These are phyloP conservation scores for Chlorencoelia australis DNA, from an alignment of 2,329 filamentous ascomycete species.

Conservation along the genomic window DNA sequence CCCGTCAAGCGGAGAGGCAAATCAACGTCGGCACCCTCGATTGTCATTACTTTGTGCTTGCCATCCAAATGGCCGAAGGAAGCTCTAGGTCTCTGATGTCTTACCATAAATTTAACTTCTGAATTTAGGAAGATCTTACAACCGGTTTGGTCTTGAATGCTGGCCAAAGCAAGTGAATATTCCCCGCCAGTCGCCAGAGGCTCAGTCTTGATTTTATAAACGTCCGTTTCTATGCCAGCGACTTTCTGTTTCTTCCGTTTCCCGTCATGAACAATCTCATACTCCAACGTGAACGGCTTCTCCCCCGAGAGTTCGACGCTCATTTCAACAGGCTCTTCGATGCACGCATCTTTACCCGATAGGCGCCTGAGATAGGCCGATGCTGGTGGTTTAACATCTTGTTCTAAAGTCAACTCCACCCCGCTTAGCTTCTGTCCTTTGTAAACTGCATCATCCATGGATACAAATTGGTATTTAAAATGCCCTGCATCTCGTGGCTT, in stretches of 20 bases:
- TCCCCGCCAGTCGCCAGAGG: constrained; percentile 73
- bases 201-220: constrained; percentile 65
- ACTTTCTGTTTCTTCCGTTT: constrained; percentile 64
- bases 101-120: constrained; percentile 74
- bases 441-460: constrained; percentile 78
- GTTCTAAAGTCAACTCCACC: constrained; percentile 58
- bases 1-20: constrained; percentile 81
- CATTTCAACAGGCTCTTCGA: constrained; percentile 69
- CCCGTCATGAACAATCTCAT: constrained; percentile 84
- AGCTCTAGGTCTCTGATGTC: constrained; percentile 77
- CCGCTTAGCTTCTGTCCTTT: constrained; percentile 51
- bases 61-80: constrained; percentile 81
- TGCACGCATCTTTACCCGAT: constrained; percentile 56
- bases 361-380: constrained; percentile 59
- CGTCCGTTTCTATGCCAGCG: constrained; percentile 49
- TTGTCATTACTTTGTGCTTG: constrained; percentile 60
- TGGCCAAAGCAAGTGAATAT: constrained; percentile 77
- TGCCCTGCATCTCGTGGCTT: constrained; percentile 71
- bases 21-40: constrained; percentile 64
- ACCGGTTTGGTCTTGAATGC: constrained; percentile 73
- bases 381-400: constrained; percentile 88
- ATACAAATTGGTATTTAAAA: constrained; percentile 77
- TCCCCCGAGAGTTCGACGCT: constrained; percentile 72
- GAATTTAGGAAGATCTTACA: constrained; percentile 83
- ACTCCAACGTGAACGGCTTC: constrained; percentile 79